Base-by-base conservation (phyloP, 345 rosid species). In the Erysimum cheiranthoides region DNA sequence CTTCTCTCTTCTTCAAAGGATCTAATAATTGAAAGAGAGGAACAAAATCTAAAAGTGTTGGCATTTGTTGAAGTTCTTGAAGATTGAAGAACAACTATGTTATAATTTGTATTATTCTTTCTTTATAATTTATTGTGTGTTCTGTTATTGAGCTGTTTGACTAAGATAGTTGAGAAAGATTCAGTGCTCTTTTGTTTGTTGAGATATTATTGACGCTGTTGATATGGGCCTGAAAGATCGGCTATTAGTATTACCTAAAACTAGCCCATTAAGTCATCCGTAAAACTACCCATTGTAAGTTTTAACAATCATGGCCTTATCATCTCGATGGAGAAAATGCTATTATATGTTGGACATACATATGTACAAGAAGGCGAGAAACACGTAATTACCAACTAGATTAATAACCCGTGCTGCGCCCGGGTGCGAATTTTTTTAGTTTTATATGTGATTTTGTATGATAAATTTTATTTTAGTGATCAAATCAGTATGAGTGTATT, bases 1-100 rank as follows among this genome's bases (percentile, higher is more conserved):
- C 80, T 30, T 52, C 75, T 35, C 25, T 77, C 36, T 77, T 77
- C 71, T 70, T 77, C 52, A 77, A 77, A 12, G 75, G 80, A 12
- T 46, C 80, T 5, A 70, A 56, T 64, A 63, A 54, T 3, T 77
- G 66, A 70, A 76, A 61, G 10, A 9, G 66, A 66, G 11, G 28
- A 10, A 3, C 5, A 42, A 65, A 38, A 4, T 10, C 3, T 6
- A 13, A 8, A 63, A 9, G 16, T 57, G n/a, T 56, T 56, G 59
- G 12, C 34, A 10, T 31, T 7, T 65, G 66, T 28, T 65, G 50
- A 49, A 2, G 9, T 6, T 45, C 3, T 45, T 45, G 50, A 45
- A 45, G 51, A n/a, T n/a, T 46, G 6, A 42, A 34, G 39, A 53
- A 43, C 4, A 53, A 10, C 14, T 0, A 43, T 66, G 46, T 40